Percentiles rank a stretch among this genome's conserved stretches.
Conservation (phyloP, 2,329 filamentous ascomycete genomes). For the Aureobasidium namibiae region DNA sequence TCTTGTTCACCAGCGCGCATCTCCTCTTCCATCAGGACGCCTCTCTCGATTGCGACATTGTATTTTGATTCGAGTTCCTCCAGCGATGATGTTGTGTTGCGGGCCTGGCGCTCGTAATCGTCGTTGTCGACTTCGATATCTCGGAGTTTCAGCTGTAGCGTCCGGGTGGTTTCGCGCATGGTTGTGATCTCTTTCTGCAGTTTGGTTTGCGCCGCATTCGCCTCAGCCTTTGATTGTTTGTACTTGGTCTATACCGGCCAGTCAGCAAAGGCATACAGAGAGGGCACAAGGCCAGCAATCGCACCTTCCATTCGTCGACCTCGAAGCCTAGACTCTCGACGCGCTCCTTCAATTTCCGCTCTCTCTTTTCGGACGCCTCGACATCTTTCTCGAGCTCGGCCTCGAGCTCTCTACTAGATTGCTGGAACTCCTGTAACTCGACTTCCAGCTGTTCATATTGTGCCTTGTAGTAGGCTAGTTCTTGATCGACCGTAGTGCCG, state of each 20-base stretch:
- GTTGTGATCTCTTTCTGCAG: constrained; percentile 95
- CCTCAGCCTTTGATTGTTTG: constrained; percentile 87
- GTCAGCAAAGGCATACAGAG: constrained; percentile 11
- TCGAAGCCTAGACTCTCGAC: constrained; percentile 78
- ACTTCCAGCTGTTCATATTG: constrained; percentile 90
- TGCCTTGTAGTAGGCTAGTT: constrained; percentile 86
- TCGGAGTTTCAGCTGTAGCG: constrained; percentile 72
- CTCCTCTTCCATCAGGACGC: constrained; percentile 91
- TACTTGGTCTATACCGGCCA: constrained; percentile 65
- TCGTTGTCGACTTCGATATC: constrained; percentile 98
- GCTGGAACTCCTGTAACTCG: constrained; percentile 87
- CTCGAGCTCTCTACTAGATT: constrained; percentile 89
- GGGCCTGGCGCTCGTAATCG: constrained; percentile 92
- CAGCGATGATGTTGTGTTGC: constrained; percentile 89
- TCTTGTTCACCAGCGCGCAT: constrained; percentile 87
- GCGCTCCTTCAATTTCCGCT: constrained; percentile 77
- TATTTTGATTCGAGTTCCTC: constrained; percentile 97
- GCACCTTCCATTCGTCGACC: constrained; percentile 96
- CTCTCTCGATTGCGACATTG: constrained; percentile 85
- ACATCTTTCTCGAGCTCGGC: constrained; percentile 93
- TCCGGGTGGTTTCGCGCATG: constrained; percentile 74
- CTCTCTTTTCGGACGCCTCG: constrained; percentile 87
- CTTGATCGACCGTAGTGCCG: constrained; percentile 51
- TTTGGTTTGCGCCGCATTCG: constrained; percentile 70
- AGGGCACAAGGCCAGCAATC: constrained; percentile 22